These are phyloP conservation scores for Mycena leptocephala DNA, from an alignment of 768 basidiomycete genomes.

Conservation along the genomic window DNA sequence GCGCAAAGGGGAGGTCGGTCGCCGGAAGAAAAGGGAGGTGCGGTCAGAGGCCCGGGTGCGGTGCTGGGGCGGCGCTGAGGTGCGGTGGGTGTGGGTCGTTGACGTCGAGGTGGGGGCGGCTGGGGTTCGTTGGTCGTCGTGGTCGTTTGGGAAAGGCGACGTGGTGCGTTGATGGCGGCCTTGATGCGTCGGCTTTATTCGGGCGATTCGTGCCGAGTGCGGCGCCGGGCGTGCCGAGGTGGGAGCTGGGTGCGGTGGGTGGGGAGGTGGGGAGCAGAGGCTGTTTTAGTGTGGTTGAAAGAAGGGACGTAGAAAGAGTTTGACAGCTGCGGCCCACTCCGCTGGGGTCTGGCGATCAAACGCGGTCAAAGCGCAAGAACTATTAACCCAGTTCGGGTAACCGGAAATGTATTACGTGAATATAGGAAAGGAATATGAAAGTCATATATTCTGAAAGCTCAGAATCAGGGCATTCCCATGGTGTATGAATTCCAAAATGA, in stretches of 20 bases:
- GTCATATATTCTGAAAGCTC: not conserved
- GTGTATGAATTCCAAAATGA: not conserved
- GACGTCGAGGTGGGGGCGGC: too few species aligned
- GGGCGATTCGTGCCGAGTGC: not conserved
- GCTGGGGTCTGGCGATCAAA: slow-evolving; percentile 1
- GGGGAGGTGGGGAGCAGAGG: not conserved
- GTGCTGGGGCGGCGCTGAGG: not conserved
- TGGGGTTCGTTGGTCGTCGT: not conserved
- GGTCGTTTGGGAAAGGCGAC: not conserved
- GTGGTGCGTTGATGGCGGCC: not conserved
- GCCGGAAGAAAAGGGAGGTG: not conserved
- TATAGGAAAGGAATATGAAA: not conserved
- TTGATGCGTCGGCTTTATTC: not conserved
- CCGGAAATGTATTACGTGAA: not conserved
- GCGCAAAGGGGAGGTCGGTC: not conserved
- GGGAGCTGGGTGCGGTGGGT: not conserved
- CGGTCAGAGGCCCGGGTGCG: not conserved
- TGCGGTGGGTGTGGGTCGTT: not conserved
- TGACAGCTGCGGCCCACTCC: not conserved
- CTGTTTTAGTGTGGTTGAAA: not conserved
- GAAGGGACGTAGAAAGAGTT: not conserved
- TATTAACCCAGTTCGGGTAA: not conserved
- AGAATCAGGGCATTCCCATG: not conserved
- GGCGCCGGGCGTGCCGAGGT: not conserved
- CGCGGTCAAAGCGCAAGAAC: not conserved